These are phyloP conservation scores for Lenwebbia sp. DNA, from an alignment of 345 rosid genomes.

Conservation along the genomic window DNA sequence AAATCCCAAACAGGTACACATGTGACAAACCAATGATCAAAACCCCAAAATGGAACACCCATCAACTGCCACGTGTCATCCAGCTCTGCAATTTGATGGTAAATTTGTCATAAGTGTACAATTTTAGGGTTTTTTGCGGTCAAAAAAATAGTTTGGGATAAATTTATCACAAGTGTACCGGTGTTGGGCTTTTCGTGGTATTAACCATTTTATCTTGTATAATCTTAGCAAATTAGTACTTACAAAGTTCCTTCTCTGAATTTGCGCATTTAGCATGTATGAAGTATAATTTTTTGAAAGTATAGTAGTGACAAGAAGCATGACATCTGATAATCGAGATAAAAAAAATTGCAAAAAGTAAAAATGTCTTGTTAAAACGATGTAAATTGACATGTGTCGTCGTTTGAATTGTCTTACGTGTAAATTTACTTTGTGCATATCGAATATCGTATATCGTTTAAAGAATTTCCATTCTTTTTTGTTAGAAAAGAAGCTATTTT, in stretches of 20 bases:
- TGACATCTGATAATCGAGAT: background rate
- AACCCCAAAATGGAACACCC: too few species aligned
- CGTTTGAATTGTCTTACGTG: background rate
- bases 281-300: too few species aligned
- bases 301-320: background rate
- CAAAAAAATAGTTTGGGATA: too few species aligned
- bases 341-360: background rate
- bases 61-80: too few species aligned
- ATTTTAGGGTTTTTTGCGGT: too few species aligned
- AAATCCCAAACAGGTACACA: too few species aligned
- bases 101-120: too few species aligned
- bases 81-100: too few species aligned
- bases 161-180: too few species aligned
- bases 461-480: background rate
- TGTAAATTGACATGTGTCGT: background rate
- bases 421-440: background rate
- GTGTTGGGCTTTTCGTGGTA: too few species aligned
- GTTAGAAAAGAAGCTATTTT: too few species aligned
- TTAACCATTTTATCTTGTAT: background rate
- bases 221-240: background rate
- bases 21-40: too few species aligned
- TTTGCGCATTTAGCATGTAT: background rate
- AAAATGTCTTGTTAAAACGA: background rate
- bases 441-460: background rate
- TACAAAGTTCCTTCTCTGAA: background rate